Conservation (phyloP, 1,284 basidiomycete species). For the Puccinia hordei region DNA sequence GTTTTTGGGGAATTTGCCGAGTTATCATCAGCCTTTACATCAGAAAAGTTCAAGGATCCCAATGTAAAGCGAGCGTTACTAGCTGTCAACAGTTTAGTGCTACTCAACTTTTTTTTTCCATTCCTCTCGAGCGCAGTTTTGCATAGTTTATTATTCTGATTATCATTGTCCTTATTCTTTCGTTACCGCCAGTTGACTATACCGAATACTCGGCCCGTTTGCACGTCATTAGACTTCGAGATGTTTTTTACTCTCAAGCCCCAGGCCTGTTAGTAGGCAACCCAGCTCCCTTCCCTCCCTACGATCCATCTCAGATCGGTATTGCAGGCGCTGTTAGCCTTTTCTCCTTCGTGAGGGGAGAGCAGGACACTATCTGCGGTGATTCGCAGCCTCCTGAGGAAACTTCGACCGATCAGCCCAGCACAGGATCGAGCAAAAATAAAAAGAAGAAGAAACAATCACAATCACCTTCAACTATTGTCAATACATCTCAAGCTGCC, state of each 20-base stretch:
- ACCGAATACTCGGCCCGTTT: conserved; percentile 53
- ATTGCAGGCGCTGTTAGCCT: conserved; percentile 53
- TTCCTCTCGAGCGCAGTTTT: too few relatives aligned
- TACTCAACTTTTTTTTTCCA: too few relatives aligned
- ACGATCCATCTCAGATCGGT: conserved; percentile 54
- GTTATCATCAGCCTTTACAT: conserved; percentile 32
- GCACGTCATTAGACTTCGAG: conserved; percentile 55
- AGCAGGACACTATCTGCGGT: background rate
- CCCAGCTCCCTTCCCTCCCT: conserved; percentile 50
- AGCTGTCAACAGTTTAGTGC: conserved; percentile 37
- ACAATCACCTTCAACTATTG: background rate
- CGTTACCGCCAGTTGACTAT: conserved; percentile 52
- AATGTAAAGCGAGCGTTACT: conserved; percentile 36
- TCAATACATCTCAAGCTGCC: conserved; percentile 39
- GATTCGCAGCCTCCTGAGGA: conserved; percentile 20
- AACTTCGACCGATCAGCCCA: conserved; percentile 11
- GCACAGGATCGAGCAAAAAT: conserved; percentile 19
- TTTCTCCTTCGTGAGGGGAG: conserved; percentile 52
- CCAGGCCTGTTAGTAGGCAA: conserved; percentile 51
- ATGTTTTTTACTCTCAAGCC: conserved; percentile 54
- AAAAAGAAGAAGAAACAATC: conserved; percentile 53
- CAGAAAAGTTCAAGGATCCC: conserved; percentile 43
- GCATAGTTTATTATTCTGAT: too few relatives aligned
- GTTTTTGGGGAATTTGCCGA: conserved; percentile 49
- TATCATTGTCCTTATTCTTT: background rate